Evolutionary conservation across 805 yeast species (phyloP).

Genomic region (Nakazawaea molendinolei): DNA sequence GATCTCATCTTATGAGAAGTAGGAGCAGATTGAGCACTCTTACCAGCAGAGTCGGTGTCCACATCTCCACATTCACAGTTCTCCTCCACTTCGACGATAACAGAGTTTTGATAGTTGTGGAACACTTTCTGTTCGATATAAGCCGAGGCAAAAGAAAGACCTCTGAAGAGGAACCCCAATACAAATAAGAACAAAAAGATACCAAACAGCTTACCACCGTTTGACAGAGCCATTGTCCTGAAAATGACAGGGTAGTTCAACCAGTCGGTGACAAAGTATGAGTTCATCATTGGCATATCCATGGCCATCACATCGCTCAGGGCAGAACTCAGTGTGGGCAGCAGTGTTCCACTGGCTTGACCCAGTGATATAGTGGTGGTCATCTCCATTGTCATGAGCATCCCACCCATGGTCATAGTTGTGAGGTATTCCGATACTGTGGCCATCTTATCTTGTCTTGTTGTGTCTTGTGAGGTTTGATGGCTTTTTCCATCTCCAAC

Average conservation of each 20-base stretch:
- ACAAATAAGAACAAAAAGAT: conserved; percentile 58
- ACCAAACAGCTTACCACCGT: conserved; percentile 63
- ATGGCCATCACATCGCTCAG: conserved; percentile 6
- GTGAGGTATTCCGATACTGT: conserved; percentile 6
- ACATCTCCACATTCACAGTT: conserved; percentile 29
- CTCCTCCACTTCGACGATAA: conserved; percentile 20
- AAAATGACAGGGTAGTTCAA: conserved; percentile 58
- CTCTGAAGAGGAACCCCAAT: conserved; percentile 52
- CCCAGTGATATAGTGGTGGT: conserved; percentile 11
- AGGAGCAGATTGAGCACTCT: conserved; percentile 9
- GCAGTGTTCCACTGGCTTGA: too few relatives aligned
- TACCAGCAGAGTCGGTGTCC: conserved; percentile 14
- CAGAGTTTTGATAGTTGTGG: conserved; percentile 31
- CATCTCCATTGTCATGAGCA: conserved; percentile 13
- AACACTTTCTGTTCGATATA: conserved; percentile 65
- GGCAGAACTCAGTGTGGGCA: conserved; percentile 7
- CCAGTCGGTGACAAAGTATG: conserved; percentile 46
- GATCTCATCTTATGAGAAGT: conserved; percentile 11
- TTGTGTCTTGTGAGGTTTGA: too few relatives aligned
- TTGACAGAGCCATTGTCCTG: conserved; percentile 42
- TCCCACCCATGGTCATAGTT: conserved; percentile 11
- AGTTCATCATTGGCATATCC: conserved; percentile 45
- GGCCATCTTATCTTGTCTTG: not conserved
- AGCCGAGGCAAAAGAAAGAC: conserved; percentile 49
- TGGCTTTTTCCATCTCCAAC: too few relatives aligned